Conservation (phyloP, 169 alveolate genomes). For the Plasmodium malariae region DNA sequence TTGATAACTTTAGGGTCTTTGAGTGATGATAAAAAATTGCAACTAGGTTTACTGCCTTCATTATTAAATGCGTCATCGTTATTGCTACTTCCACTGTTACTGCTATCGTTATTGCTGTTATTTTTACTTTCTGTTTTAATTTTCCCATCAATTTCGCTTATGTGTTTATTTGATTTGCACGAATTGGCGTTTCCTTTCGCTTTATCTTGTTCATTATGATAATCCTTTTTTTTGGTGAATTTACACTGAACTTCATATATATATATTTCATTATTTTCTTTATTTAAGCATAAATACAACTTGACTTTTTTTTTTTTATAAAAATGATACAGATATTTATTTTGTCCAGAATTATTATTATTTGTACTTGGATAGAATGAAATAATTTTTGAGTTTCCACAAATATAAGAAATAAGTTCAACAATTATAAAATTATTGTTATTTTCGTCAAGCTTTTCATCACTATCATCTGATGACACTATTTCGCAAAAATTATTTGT, state of each 20-base stretch:
- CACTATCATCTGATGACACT: constrained; percentile 56
- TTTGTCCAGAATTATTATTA: constrained; percentile 38
- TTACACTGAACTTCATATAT: constrained; percentile 57
- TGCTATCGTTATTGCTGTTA: not conserved
- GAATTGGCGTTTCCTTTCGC: not conserved
- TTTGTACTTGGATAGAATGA: constrained; percentile 65
- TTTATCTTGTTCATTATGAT: not conserved
- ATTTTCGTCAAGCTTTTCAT: constrained; percentile 3
- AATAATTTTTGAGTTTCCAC: constrained; percentile 58
- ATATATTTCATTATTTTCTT: constrained; percentile 50
- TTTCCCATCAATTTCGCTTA: not conserved
- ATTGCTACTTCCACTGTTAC: not conserved
- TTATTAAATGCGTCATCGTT: not conserved
- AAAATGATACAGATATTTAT: constrained; percentile 68
- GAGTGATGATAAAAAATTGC: no score
- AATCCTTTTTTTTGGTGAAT: constrained; percentile 10
- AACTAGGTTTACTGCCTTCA: no score
- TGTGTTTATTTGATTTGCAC: not conserved
- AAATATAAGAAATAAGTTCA: constrained; percentile 69
- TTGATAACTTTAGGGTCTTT: no score
- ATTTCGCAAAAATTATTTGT: constrained; percentile 31
- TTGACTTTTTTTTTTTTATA: constrained; percentile 60
- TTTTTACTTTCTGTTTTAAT: not conserved
- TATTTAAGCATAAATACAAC: constrained; percentile 45
- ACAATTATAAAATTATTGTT: constrained; percentile 56